Percentiles rank a stretch among this genome's conserved stretches.
These are phyloP conservation scores for Ophiocordyceps camponoti-rufipedis DNA, from an alignment of 2,329 filamentous ascomycete genomes.

Conservation along the genomic window DNA sequence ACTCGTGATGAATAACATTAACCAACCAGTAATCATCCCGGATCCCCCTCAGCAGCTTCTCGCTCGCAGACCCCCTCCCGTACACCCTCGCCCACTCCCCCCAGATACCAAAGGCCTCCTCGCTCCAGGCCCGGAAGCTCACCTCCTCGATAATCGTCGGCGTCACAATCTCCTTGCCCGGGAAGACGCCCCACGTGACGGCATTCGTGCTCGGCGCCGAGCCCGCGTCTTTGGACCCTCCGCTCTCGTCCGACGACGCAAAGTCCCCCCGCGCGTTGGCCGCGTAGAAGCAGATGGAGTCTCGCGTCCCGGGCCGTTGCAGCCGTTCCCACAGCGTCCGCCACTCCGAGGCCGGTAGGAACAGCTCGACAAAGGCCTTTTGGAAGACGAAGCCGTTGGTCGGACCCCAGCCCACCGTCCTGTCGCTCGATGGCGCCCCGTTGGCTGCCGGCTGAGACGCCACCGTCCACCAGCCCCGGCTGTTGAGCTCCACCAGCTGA, in stretches of 20 bases:
- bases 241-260: slow-evolving; percentile 42
- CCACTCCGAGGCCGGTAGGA: slow-evolving; percentile 64
- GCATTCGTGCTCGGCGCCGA: slow-evolving; percentile 56
- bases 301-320: slow-evolving; percentile 17
- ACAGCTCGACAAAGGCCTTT: slow-evolving; percentile 96
- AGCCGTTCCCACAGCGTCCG: slow-evolving; percentile 44
- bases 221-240: slow-evolving; percentile 12
- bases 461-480: slow-evolving; percentile 84
- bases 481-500: slow-evolving; percentile 59
- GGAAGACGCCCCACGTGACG: slow-evolving; percentile 93
- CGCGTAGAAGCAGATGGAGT: slow-evolving; percentile 73
- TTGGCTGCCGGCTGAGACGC: slow-evolving; percentile 92
- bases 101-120: slow-evolving; percentile 95
- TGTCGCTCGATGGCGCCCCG: slow-evolving; percentile 57
- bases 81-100: slow-evolving; percentile 85
- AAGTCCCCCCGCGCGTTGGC: slow-evolving; percentile 65
- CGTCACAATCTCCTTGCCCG: slow-evolving; percentile 87
- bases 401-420: slow-evolving; percentile 85
- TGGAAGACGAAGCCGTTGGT: slow-evolving; percentile 90
- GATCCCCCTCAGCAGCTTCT: slow-evolving; percentile 48
- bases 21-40: slow-evolving; percentile 69
- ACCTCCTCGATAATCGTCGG: slow-evolving; percentile 95
- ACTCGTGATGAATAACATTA: slow-evolving; percentile 75
- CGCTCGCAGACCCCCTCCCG: slow-evolving; percentile 51
- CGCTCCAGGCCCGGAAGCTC: slow-evolving; percentile 82